Evolutionary conservation across 805 yeast genomes (phyloP).

Genomic region (Zygoascus ofunaensis): DNA sequence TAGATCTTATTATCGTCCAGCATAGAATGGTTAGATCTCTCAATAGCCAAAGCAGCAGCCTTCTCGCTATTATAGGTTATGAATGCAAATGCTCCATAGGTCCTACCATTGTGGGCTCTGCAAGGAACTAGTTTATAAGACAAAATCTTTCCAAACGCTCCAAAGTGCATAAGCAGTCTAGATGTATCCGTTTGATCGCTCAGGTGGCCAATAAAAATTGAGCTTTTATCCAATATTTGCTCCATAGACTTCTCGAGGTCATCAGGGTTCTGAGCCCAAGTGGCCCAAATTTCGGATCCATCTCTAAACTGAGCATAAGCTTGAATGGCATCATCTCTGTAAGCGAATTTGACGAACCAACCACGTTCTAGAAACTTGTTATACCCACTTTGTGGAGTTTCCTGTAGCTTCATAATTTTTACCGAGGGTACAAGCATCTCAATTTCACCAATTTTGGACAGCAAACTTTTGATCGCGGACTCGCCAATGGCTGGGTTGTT

Average conservation of each 20-base stretch:
- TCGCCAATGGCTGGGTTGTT: neutral
- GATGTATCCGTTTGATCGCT: slow-evolving; percentile 45
- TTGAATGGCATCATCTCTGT: slow-evolving; percentile 78
- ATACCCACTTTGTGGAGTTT: neutral
- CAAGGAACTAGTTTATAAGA: slow-evolving; percentile 40
- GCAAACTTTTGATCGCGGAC: slow-evolving; percentile 27
- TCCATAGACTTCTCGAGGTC: slow-evolving; percentile 45
- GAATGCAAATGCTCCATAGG: slow-evolving; percentile 48
- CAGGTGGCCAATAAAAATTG: slow-evolving; percentile 76
- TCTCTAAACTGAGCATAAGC: slow-evolving; percentile 47
- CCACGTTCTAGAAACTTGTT: slow-evolving; percentile 35
- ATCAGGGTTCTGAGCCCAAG: slow-evolving; percentile 75
- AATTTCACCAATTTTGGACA: slow-evolving; percentile 56
- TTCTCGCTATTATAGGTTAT: slow-evolving; percentile 53
- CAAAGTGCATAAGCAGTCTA: slow-evolving; percentile 49
- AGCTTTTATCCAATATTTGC: slow-evolving; percentile 31
- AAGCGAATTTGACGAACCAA: slow-evolving; percentile 79
- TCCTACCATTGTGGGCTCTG: neutral
- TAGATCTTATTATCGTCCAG: slow-evolving; percentile 68
- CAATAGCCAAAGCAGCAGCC: slow-evolving; percentile 76
- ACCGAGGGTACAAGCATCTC: slow-evolving; percentile 44
- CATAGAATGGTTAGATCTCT: slow-evolving; percentile 58
- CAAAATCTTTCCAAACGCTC: slow-evolving; percentile 54
- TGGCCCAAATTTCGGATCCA: slow-evolving; percentile 36
- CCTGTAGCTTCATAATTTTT: neutral